phyloP scores from a whole-genome alignment of 2,329 filamentous ascomycete species.

The Trichoderma polysporum region DNA sequence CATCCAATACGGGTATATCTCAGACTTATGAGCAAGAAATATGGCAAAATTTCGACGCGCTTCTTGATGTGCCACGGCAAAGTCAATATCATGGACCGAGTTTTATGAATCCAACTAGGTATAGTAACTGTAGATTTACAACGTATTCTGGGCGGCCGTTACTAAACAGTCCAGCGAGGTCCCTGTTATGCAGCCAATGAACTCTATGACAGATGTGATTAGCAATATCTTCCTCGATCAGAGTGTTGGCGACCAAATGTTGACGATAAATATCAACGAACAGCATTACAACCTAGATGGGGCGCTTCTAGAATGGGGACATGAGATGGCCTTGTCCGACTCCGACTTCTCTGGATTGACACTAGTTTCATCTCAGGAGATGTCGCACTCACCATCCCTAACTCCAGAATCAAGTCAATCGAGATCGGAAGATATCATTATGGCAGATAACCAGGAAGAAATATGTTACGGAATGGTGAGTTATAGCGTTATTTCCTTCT shows the following conservation, averaged over 20 bases:
- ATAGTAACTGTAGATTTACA: neutral
- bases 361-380: neutral
- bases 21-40: neutral
- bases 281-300: neutral
- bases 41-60: neutral
- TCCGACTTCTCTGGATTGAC: neutral
- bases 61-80: neutral
- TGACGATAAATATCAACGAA: neutral
- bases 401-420: neutral
- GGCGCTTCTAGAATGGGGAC: neutral
- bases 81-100: conserved; percentile 4
- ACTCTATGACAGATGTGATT: neutral
- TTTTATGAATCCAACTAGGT: conserved; percentile 1
- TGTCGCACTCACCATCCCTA: neutral
- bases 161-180: neutral
- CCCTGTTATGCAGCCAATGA: neutral
- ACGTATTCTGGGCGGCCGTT: fast-evolving
- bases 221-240: neutral
- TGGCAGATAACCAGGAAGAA: neutral
- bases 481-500: neutral
- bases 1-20: neutral
- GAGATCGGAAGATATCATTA: neutral
- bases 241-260: neutral
- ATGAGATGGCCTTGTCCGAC: neutral
- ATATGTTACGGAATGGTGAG: conserved; percentile 18